Base-by-base conservation (phyloP, 331 rosid genomes). In the Rosa hybrid region DNA sequence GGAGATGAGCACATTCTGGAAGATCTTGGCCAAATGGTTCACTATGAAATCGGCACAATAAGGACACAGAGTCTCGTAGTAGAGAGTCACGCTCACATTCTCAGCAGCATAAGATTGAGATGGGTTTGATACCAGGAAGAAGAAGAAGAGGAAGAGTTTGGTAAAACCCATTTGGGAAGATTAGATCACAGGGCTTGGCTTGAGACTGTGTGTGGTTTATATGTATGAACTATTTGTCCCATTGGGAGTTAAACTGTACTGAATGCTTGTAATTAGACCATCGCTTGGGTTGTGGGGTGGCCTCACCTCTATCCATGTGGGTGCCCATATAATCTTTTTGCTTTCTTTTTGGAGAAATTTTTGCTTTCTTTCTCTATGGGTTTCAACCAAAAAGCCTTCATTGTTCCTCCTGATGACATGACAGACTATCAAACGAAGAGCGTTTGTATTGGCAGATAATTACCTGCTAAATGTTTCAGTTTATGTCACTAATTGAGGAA, bases 21-120 rank as follows among this genome's bases (percentile, higher is more conserved):
- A 94, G 86, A 92, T 68, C 79, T 77, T 86, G 74, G 74, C 91
- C 41, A 95, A 79, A 81, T 85, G 89, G 72, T 93, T 91, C 30
- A 88, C 97, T 56, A 91, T 85, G 91, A 95, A 95, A 46, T 95
- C 89, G 5, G 92, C 98, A 82, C 98, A 92, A 57, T 56, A 95
- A 0, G 98, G 98, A 60, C 98, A 95, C 0, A 95, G 78, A 46
- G 90, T 75, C 80, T 95, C 98, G 6, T 92, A 95, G 89, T 95
- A 95, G 7, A 95, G 72, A 57, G 94, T 86, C 64, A 95, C 71
- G 0, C 87, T 81, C 9, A 94, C 98, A 16, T 87, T 88, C 56
- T 82, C 80, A 23, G 83, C n/a, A 45, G 68, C 78, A 38, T 75
- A 57, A 72, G 85, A 81, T 20, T 0, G 2, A 13, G 8, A 44